phyloP scores from a whole-genome alignment of 345 rosid species.

The Arabis hirsuta region DNA sequence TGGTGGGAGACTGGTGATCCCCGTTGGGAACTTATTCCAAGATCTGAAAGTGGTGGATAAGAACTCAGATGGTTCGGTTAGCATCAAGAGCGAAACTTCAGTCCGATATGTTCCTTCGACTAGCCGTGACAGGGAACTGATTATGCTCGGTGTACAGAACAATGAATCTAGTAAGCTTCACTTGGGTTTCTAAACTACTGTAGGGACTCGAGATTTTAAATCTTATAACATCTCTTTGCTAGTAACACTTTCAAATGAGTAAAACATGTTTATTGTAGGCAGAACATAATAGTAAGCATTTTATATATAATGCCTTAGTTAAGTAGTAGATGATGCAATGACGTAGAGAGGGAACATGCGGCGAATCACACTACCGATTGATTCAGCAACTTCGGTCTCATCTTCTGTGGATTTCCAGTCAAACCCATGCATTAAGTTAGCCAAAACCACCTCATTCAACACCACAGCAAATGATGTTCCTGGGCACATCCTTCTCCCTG shows the following conservation, averaged over 20 bases:
- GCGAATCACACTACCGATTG: slow-evolving; percentile 31
- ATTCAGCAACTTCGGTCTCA: slow-evolving; percentile 23
- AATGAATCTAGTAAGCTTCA: not conserved
- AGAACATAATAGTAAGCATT: slow-evolving; percentile 14
- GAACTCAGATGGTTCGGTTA: slow-evolving; percentile 71
- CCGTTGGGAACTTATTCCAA: slow-evolving; percentile 84
- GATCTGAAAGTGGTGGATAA: slow-evolving; percentile 86
- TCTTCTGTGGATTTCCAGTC: slow-evolving; percentile 40
- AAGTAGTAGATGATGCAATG: slow-evolving; percentile 29
- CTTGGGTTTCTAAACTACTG: not conserved
- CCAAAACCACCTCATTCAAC: slow-evolving; percentile 41
- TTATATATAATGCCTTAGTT: slow-evolving; percentile 9
- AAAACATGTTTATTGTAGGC: slow-evolving; percentile 9
- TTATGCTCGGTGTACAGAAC: slow-evolving; percentile 11
- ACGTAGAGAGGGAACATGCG: slow-evolving; percentile 38
- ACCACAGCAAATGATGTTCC: slow-evolving; percentile 39
- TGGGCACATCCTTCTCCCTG: slow-evolving; percentile 48
- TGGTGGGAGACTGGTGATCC: slow-evolving; percentile 96
- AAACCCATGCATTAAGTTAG: slow-evolving; percentile 41
- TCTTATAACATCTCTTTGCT: not conserved
- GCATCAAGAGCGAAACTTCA: slow-evolving; percentile 63
- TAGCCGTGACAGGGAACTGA: slow-evolving; percentile 64
- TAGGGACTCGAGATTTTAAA: slow-evolving; percentile 6
- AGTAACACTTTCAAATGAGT: slow-evolving; percentile 13
- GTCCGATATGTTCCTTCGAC: slow-evolving; percentile 96